Evolutionary conservation across 129 eudicot species (phyloP).

Genomic region (Pseudognaphalium luteoalbum): DNA sequence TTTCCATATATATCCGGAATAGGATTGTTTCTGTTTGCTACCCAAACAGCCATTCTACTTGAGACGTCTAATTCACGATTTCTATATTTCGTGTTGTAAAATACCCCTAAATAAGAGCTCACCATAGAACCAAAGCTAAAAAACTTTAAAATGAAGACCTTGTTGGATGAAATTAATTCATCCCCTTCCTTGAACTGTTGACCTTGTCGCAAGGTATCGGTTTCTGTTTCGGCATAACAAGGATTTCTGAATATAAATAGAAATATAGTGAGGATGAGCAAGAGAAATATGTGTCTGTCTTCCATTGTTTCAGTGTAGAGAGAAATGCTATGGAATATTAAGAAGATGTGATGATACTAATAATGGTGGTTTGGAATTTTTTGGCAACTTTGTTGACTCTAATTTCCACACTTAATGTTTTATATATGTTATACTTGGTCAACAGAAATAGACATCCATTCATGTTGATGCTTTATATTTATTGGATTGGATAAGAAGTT

Average conservation of each 20-base stretch:
- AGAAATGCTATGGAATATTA: not conserved
- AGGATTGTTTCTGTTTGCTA: conserved; percentile 51
- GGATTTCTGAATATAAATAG: not conserved
- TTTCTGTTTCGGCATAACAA: conserved; percentile 28
- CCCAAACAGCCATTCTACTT: conserved; percentile 35
- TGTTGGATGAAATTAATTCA: conserved; percentile 35
- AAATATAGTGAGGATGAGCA: conserved; percentile 2
- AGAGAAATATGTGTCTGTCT: not conserved
- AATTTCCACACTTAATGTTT: not conserved
- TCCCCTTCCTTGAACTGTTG: conserved; percentile 39
- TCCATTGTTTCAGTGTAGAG: conserved; percentile 24
- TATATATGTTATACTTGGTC: not conserved
- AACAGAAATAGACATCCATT: conserved; percentile 14
- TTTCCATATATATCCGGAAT: conserved; percentile 26
- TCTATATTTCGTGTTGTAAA: conserved; percentile 3
- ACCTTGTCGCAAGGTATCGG: conserved; percentile 38
- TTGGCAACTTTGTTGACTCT: conserved; percentile 14
- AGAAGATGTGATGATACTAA: not conserved
- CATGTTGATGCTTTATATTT: too few species aligned
- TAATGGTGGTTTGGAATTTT: not conserved
- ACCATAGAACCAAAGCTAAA: conserved; percentile 40
- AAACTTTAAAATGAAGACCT: conserved; percentile 37
- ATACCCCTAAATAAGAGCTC: conserved; percentile 38
- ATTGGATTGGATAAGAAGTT: too few species aligned
- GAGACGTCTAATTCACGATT: not conserved